Conservation (phyloP, 345 rosid species). For the Salix udensis region DNA sequence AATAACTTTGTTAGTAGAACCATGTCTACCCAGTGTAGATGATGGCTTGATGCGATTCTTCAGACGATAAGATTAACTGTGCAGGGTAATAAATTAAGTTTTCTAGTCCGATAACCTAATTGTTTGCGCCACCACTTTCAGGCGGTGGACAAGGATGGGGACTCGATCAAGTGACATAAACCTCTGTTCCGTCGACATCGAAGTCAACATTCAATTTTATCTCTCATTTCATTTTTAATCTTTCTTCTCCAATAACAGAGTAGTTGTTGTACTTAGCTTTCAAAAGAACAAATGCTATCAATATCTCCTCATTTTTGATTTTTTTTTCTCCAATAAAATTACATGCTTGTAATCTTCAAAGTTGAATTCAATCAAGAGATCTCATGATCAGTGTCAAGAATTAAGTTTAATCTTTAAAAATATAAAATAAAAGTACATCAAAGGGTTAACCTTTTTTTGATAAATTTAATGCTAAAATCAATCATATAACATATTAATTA, state of each 20-base stretch:
- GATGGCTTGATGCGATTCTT: too few relatives aligned
- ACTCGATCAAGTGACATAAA: background rate
- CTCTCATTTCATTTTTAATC: background rate
- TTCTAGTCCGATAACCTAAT: background rate
- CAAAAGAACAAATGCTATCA: background rate
- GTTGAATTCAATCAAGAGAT: too few relatives aligned
- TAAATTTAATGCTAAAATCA: too few relatives aligned
- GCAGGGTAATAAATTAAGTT: background rate
- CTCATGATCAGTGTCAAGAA: too few relatives aligned
- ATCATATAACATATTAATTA: too few relatives aligned
- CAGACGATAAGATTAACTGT: background rate
- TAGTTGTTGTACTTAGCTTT: background rate
- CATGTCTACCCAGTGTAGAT: too few relatives aligned
- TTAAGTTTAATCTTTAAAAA: too few relatives aligned
- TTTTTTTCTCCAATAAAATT: background rate
- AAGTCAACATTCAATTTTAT: slow-evolving; percentile 3
- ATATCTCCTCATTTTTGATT: background rate
- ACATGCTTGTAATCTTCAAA: too few relatives aligned
- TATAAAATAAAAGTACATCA: too few relatives aligned
- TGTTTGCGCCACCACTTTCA: background rate
- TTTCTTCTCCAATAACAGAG: slow-evolving; percentile 3
- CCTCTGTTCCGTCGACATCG: background rate
- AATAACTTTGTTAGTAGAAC: too few relatives aligned
- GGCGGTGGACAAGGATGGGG: background rate
- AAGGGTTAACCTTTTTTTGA: too few relatives aligned